phyloP scores from a whole-genome alignment of 2,329 filamentous ascomycete genomes.

The Karstenula rhodostoma region DNA sequence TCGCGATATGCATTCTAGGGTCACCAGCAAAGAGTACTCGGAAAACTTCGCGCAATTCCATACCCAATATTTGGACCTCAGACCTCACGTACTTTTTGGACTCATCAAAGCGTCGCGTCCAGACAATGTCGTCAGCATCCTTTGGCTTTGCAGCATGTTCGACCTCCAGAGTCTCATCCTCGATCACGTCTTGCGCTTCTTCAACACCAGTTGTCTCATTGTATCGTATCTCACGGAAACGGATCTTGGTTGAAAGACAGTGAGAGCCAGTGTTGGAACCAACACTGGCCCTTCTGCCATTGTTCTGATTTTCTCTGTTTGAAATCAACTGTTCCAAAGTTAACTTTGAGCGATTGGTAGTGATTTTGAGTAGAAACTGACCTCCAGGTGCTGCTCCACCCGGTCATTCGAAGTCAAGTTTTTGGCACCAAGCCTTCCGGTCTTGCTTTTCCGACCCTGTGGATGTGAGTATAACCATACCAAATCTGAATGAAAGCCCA shows the following conservation, averaged over 20 bases:
- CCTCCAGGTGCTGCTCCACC: neutral
- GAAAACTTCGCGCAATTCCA: constrained; percentile 17
- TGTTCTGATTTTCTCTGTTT: neutral
- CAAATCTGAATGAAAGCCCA: neutral
- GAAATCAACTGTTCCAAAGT: neutral
- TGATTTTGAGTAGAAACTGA: neutral
- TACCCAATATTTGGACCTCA: constrained; percentile 17
- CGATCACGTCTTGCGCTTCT: constrained; percentile 8
- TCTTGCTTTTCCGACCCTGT: neutral
- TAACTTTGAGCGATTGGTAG: neutral
- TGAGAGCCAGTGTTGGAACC: neutral
- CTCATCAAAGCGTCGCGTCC: constrained; percentile 17
- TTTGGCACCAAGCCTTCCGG: neutral
- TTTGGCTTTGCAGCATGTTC: constrained; percentile 10
- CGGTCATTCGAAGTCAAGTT: neutral
- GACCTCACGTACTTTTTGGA: constrained; percentile 19
- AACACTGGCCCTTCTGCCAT: neutral
- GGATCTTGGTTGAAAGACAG: neutral
- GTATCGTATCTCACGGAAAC: neutral
- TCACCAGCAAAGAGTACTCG: constrained; percentile 16
- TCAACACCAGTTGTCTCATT: neutral
- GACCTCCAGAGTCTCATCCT: constrained; percentile 16
- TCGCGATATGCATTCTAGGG: constrained; percentile 18
- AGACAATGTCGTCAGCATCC: constrained; percentile 13
- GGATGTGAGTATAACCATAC: neutral